These are phyloP conservation scores for Osmanthus fragrans DNA, from an alignment of 257 asterid species.

Conservation along the genomic window DNA sequence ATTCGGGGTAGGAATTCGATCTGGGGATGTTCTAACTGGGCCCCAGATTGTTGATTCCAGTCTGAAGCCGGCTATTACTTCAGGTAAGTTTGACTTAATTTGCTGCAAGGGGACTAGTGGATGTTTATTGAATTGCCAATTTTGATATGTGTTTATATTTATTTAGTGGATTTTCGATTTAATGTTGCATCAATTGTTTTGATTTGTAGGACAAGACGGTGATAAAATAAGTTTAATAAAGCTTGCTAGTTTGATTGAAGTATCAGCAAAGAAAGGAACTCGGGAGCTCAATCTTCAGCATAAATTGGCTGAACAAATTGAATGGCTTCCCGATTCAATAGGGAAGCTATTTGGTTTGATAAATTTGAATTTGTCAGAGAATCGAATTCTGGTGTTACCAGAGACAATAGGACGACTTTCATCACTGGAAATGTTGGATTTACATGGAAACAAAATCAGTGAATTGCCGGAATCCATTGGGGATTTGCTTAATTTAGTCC, in stretches of 20 bases:
- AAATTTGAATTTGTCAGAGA: slow-evolving; percentile 73
- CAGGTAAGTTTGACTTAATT: slow-evolving; percentile 42
- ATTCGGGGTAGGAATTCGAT: slow-evolving; percentile 37
- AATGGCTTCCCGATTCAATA: slow-evolving; percentile 95
- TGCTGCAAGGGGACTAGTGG: neutral
- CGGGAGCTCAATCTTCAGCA: slow-evolving; percentile 55
- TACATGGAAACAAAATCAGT: slow-evolving; percentile 53
- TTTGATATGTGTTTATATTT: neutral
- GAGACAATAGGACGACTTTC: slow-evolving; percentile 65
- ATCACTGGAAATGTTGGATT: slow-evolving; percentile 60
- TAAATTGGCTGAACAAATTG: slow-evolving; percentile 71
- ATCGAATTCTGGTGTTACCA: slow-evolving; percentile 65
- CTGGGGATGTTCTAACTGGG: slow-evolving; percentile 30
- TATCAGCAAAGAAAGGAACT: slow-evolving; percentile 75
- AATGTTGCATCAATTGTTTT: slow-evolving; percentile 23
- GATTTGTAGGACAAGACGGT: slow-evolving; percentile 68
- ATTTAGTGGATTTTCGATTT: slow-evolving; percentile 9
- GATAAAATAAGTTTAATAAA: slow-evolving; percentile 76
- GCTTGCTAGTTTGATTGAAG: slow-evolving; percentile 80
- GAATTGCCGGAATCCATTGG: slow-evolving; percentile 75
- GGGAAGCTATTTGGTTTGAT: slow-evolving; percentile 74
- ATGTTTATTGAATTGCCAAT: neutral
- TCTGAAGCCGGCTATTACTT: slow-evolving; percentile 45
- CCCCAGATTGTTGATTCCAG: slow-evolving; percentile 72
- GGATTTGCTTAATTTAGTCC: slow-evolving; percentile 65